Evolutionary conservation across 2,329 filamentous ascomycete species (phyloP).

Genomic region (Colletotrichum tabaci): DNA sequence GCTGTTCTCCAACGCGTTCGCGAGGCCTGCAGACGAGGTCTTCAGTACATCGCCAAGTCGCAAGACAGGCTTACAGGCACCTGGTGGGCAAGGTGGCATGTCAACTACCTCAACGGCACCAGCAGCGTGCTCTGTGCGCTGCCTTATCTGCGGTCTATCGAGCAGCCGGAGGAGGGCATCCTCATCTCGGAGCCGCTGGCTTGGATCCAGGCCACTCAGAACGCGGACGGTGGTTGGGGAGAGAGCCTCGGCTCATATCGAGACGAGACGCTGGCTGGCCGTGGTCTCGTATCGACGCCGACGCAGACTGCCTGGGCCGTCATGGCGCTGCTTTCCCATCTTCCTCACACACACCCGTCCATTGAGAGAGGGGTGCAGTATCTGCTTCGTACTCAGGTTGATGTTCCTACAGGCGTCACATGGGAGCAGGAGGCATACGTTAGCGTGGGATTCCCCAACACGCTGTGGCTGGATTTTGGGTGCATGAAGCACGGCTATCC

Average conservation of each 20-base stretch:
- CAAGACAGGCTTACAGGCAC: constrained; percentile 23
- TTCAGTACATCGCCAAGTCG: constrained; percentile 6
- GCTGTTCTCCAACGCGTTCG: constrained; percentile 11
- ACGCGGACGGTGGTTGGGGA: constrained; percentile 24
- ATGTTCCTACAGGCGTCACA: background rate
- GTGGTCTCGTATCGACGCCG: constrained; percentile 13
- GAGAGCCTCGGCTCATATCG: constrained; percentile 22
- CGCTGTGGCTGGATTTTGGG: constrained; percentile 22
- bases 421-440: constrained; percentile 31
- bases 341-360: background rate
- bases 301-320: constrained; percentile 23
- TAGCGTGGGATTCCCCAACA: constrained; percentile 24
- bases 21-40: constrained; percentile 5
- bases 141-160: background rate
- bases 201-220: constrained; percentile 18
- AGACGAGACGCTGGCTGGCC: constrained; percentile 17
- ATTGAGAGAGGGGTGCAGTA: constrained; percentile 20
- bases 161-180: background rate
- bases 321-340: constrained; percentile 13
- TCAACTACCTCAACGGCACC: constrained; percentile 32
- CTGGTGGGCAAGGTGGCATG: constrained; percentile 31
- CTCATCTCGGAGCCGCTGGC: background rate
- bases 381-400: background rate
- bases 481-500: constrained; percentile 26
- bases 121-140: constrained; percentile 29